Conservation (phyloP, 2,329 filamentous ascomycete species). For the Hirsutella thompsonii region DNA sequence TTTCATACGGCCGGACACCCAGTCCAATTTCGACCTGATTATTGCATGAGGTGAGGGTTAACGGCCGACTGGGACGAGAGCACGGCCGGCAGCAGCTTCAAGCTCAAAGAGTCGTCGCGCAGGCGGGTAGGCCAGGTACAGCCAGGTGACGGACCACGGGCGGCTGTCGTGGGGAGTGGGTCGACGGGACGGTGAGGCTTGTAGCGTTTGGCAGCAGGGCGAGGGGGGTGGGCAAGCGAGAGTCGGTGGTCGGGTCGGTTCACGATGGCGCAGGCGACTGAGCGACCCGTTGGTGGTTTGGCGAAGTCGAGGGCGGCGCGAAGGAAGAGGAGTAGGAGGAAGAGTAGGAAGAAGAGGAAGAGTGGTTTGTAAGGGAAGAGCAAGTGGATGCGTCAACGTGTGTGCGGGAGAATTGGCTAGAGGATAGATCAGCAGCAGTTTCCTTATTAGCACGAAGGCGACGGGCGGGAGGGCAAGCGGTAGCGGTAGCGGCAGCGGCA, state of each 20-base stretch:
- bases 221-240: too few species aligned
- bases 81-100: neutral
- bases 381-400: too few species aligned
- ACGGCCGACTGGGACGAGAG: neutral
- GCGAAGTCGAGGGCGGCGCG: too few species aligned
- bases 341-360: neutral
- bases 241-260: too few species aligned
- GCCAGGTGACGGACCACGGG: neutral
- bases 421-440: neutral
- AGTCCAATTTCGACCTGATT: neutral
- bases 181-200: neutral
- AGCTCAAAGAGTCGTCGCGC: neutral
- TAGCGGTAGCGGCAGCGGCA: too few species aligned
- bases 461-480: too few species aligned
- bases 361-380: too few species aligned
- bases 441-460: too few species aligned
- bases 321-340: neutral
- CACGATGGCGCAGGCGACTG: too few species aligned
- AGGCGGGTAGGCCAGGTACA: neutral
- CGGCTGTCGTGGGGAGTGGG: neutral
- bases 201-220: neutral
- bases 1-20: neutral
- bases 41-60: neutral
- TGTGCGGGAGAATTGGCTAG: neutral
- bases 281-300: too few species aligned